phyloP scores from a whole-genome alignment of 176 grass and related monocot species.

The Bolboschoenus planiculmis region DNA sequence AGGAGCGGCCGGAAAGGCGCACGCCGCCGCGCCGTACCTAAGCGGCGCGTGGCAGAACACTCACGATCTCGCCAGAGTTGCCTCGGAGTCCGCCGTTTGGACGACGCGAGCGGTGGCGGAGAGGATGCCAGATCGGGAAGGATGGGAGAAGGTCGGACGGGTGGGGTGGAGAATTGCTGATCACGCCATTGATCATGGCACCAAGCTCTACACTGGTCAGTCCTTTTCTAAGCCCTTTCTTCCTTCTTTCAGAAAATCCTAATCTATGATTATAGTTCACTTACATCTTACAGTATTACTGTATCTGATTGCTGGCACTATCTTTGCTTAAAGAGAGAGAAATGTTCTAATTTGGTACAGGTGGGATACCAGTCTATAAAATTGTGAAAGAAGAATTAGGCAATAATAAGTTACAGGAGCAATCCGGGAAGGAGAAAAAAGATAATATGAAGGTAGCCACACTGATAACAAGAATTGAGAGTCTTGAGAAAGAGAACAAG shows the following conservation, averaged over 20 bases:
- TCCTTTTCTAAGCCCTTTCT: neutral
- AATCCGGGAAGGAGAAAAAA: neutral
- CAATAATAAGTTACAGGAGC: neutral
- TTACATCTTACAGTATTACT: too few species aligned
- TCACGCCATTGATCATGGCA: constrained; percentile 6
- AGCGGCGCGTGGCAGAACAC: neutral
- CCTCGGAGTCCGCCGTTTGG: neutral
- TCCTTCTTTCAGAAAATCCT: neutral
- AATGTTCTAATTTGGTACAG: neutral
- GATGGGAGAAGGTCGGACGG: neutral
- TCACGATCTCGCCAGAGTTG: neutral
- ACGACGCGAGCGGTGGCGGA: neutral
- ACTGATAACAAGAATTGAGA: neutral
- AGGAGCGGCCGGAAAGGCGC: neutral
- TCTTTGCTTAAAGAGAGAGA: too few species aligned
- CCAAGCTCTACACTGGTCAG: constrained; percentile 8
- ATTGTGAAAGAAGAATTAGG: neutral
- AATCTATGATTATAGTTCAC: neutral
- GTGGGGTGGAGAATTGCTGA: constrained; percentile 4
- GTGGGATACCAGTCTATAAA: constrained; percentile 18
- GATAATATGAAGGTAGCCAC: neutral
- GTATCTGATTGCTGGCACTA: too few species aligned
- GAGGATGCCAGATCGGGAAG: constrained; percentile 4
- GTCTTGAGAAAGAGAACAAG: neutral
- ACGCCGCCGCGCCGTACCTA: neutral